These are phyloP conservation scores for Citrus medica DNA, from an alignment of 345 rosid species.

Conservation along the genomic window DNA sequence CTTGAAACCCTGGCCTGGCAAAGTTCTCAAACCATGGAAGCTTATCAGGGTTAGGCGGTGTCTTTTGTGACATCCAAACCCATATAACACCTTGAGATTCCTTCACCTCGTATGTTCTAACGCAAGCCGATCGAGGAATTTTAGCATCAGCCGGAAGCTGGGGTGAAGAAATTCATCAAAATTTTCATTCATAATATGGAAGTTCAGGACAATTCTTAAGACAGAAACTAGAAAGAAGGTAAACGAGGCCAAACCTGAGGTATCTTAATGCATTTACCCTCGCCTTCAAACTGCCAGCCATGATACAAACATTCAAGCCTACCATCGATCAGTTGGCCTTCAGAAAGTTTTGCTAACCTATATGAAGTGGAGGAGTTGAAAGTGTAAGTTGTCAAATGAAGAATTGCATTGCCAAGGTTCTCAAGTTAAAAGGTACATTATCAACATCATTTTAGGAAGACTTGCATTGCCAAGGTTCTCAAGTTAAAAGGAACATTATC, in stretches of 20 bases:
- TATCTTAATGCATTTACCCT: conserved; percentile 82
- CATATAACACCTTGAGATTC: conserved; percentile 92
- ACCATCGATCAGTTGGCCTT: conserved; percentile 87
- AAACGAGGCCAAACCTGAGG: conserved; percentile 64
- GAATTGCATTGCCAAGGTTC: not conserved
- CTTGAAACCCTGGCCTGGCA: conserved; percentile 72
- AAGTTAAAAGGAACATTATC: not conserved
- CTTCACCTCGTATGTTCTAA: conserved; percentile 56
- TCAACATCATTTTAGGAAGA: not conserved
- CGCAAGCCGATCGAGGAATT: conserved; percentile 84
- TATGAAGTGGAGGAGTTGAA: not conserved
- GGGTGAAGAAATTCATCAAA: conserved; percentile 1
- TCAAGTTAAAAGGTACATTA: not conserved
- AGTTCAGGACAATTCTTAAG: not conserved
- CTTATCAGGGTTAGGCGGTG: conserved; percentile 55
- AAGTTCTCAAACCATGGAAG: conserved; percentile 93
- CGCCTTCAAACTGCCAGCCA: conserved; percentile 95
- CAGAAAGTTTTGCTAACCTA: conserved; percentile 91
- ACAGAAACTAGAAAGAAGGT: not conserved
- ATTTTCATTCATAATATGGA: not conserved
- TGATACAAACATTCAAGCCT: conserved; percentile 91
- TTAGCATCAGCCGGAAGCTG: conserved; percentile 78
- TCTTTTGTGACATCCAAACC: conserved; percentile 91
- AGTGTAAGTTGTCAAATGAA: not conserved
- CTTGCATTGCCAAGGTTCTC: not conserved